Evolutionary conservation across 179 eudicot genomes (phyloP).

Genomic region (Heliamphora pulchella): DNA sequence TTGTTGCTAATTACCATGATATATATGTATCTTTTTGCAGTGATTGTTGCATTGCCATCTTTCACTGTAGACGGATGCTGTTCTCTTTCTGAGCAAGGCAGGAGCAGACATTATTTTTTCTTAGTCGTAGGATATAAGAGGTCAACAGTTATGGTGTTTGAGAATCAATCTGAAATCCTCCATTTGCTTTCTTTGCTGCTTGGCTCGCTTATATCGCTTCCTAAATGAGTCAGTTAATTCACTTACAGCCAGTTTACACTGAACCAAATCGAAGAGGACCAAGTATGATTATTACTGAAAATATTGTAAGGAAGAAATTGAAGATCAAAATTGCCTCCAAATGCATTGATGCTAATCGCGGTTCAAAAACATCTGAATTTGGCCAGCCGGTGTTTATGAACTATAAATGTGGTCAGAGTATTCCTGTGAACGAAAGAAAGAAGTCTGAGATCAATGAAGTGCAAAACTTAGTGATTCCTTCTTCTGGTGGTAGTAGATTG

Average conservation of each 20-base stretch:
- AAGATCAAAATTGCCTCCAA: slow-evolving; percentile 48
- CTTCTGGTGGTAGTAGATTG: slow-evolving; percentile 3
- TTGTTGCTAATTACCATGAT: not conserved
- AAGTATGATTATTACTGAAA: slow-evolving; percentile 21
- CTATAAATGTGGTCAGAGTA: slow-evolving; percentile 3
- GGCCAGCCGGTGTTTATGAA: slow-evolving; percentile 10
- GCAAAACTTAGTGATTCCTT: slow-evolving; percentile 14
- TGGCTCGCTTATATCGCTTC: not conserved
- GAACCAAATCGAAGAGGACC: not conserved
- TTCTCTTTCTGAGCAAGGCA: not conserved
- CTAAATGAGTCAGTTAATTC: too few relatives aligned
- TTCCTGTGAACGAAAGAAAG: slow-evolving; percentile 7
- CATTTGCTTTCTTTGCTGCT: not conserved
- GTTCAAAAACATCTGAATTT: slow-evolving; percentile 17
- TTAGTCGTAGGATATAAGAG: not conserved
- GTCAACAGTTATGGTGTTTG: slow-evolving; percentile 10
- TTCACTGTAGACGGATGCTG: not conserved
- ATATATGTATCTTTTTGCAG: not conserved
- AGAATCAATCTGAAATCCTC: slow-evolving; percentile 11
- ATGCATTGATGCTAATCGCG: slow-evolving; percentile 25
- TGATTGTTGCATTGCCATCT: slow-evolving; percentile 15
- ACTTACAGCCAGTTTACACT: too few relatives aligned
- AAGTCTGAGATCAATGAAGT: slow-evolving; percentile 17
- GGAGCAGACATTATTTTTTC: not conserved
- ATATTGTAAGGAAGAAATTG: slow-evolving; percentile 27